Percentiles rank a stretch among this genome's conserved stretches.
Evolutionary conservation across 2,329 filamentous ascomycete species (phyloP).

Genomic region (Aspergillus texensis): DNA sequence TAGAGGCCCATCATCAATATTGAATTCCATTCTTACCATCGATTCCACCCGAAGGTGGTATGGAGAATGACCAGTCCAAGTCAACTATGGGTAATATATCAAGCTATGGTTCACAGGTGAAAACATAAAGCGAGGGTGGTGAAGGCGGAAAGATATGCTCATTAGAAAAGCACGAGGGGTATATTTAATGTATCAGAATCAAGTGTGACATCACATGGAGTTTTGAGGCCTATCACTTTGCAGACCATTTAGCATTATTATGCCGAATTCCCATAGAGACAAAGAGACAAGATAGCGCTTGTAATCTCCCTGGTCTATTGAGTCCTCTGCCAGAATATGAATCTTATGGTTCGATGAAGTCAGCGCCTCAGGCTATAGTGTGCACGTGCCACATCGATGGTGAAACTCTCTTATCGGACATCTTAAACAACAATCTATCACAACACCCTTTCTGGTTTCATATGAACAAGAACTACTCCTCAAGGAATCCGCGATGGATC

Average conservation of each 20-base stretch:
- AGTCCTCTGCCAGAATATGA: neutral
- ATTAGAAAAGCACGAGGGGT: constrained; percentile 20
- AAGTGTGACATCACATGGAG: constrained; percentile 17
- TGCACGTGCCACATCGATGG: constrained; percentile 25
- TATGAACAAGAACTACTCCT: neutral
- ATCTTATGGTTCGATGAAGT: constrained; percentile 22
- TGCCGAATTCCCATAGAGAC: constrained; percentile 5
- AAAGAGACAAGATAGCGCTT: neutral
- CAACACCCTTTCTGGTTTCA: neutral
- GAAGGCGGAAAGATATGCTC: constrained; percentile 4
- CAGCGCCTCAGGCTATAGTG: constrained; percentile 19
- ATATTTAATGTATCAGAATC: constrained; percentile 21
- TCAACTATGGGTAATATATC: neutral
- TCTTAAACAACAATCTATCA: neutral
- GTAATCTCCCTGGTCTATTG: neutral
- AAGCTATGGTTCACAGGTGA: neutral
- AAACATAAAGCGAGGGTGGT: neutral
- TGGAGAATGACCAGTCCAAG: neutral
- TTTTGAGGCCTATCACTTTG: constrained; percentile 12
- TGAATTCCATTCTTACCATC: constrained; percentile 25
- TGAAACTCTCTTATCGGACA: constrained; percentile 4
- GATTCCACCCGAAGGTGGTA: neutral
- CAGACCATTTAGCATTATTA: constrained; percentile 8
- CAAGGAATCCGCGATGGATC: constrained; percentile 69
- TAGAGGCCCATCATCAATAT: constrained; percentile 9